phyloP scores from a whole-genome alignment of 73 alveolate species.

The Breviolum minutum region DNA sequence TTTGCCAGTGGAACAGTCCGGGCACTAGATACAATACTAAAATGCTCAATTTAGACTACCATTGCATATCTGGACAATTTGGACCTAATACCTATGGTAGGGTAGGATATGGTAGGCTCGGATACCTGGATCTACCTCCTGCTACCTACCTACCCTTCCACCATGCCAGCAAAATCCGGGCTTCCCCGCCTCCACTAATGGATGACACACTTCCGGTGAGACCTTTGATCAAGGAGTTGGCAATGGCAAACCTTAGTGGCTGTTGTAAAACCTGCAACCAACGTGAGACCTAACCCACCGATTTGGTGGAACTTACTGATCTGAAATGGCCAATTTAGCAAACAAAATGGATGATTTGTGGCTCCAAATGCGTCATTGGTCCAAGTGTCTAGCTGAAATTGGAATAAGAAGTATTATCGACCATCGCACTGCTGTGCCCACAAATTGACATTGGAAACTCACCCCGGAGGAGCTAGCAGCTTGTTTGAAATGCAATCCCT shows the following conservation, averaged over 20 bases:
- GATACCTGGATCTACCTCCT: not conserved
- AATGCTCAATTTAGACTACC: too few species aligned
- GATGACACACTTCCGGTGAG: constrained; percentile 51
- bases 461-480: not conserved
- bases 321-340: not conserved
- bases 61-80: not conserved
- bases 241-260: constrained; percentile 24
- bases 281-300: not conserved
- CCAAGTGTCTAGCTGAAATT: too few species aligned
- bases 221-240: constrained; percentile 58
- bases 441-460: too few species aligned
- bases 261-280: not conserved
- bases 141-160: not conserved
- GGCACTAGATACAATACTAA: too few species aligned
- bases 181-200: constrained; percentile 47
- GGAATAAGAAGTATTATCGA: too few species aligned
- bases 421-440: too few species aligned
- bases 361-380: not conserved
- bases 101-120: not conserved
- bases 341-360: not conserved
- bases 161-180: not conserved
- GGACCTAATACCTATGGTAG: not conserved
- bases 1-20: not conserved
- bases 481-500: not conserved
- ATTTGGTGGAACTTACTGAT: not conserved